Base-by-base conservation (phyloP, 352 stramenopile genomes). In the Thalassiosira livingstoniorum region DNA sequence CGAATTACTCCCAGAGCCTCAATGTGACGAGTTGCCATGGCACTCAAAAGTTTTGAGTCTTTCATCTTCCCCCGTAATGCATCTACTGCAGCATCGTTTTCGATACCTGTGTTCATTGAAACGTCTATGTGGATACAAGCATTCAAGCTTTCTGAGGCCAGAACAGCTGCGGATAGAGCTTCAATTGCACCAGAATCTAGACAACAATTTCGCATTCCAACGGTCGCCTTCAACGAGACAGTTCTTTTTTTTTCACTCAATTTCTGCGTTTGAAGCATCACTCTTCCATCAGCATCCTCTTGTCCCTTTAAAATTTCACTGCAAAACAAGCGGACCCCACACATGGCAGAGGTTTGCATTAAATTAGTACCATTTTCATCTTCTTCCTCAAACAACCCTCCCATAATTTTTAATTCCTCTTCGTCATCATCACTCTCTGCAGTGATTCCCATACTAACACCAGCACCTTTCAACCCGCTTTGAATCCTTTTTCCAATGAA, bases 381-480 rank as follows among this genome's bases (percentile, higher is more conserved):
- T 76, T 86, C 69, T 3, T 77, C 76, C 61, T 90, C 78, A 53
- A 67, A 79, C 63, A 80, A 58, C 64, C 62, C 73, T 62, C 70
- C 66, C 64, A 81, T 89, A 32, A 80, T n/a, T 25, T 31, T 43
- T 7, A 51, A 39, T 39, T 70, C 69, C 57, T 94, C 90, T 78
- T 91, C 90, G 58, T 94, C 89, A 54, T 92, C 87, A 65, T 95
- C 88, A 81, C 89, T 95, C 32, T 95, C 87, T 23, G 78, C 73
- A 58, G 74, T 80, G 13, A 84, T 54, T 55, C 80, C 65, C 73
- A 83, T 77, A 10, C 60, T 72, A 66, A 51, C 54, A 21, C 47
- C 74, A 62, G 81, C 65, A 67, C 76, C 80, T 76, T 91, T 90
- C n/a, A 91, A 80, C 43, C 83, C 72, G 74, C 77, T 87, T 80